phyloP scores from a whole-genome alignment of 768 basidiomycete species.

The Psilocybe cyanescens region DNA sequence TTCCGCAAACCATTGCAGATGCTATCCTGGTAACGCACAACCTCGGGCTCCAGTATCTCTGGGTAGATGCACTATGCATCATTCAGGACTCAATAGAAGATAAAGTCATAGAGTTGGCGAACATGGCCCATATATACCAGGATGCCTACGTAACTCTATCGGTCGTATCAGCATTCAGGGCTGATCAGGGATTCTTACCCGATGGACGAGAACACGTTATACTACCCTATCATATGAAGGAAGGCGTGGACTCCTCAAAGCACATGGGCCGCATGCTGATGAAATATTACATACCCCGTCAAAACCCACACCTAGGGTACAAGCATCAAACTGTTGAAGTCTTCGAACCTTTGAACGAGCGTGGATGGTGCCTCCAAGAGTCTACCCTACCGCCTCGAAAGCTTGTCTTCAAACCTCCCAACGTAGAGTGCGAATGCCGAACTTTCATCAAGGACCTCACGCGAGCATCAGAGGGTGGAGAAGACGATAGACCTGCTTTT shows the following conservation, averaged over 20 bases:
- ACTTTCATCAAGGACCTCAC: no score
- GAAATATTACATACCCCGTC: no score
- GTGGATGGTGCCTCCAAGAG: conserved; percentile 5
- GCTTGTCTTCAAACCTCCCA: not conserved
- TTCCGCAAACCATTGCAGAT: not conserved
- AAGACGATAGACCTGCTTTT: no score
- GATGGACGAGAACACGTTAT: no score
- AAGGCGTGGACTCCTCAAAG: no score
- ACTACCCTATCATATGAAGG: no score
- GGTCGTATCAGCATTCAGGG: not conserved
- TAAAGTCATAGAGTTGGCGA: not conserved
- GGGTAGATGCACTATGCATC: conserved; percentile 2
- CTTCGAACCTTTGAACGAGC: not conserved
- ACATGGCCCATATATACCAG: not conserved
- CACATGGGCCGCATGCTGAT: no score
- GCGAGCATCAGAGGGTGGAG: no score
- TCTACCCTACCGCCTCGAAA: not conserved
- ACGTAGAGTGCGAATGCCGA: not conserved
- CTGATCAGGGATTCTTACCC: not conserved
- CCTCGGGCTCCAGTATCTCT: not conserved
- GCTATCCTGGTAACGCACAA: not conserved
- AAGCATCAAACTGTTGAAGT: not conserved
- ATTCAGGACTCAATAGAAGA: not conserved
- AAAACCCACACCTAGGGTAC: no score
- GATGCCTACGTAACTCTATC: not conserved